These are phyloP conservation scores for Basipetospora sp. DNA, from an alignment of 2,329 filamentous ascomycete species.

Conservation along the genomic window DNA sequence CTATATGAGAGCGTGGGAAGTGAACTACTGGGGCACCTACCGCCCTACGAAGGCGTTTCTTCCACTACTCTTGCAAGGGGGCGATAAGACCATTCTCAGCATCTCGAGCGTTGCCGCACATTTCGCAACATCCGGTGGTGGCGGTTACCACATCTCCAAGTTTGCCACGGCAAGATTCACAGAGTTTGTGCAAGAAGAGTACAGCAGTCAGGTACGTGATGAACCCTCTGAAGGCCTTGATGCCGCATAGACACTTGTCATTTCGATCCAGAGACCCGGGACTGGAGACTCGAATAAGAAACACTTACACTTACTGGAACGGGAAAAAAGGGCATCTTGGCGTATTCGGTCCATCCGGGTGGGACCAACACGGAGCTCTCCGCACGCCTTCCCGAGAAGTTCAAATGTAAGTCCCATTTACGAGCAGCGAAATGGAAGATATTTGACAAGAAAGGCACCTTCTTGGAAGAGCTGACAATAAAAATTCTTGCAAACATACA, in stretches of 20 bases:
- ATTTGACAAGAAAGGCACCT: background rate
- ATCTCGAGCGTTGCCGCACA: slow-evolving; percentile 29
- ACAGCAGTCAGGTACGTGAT: slow-evolving; percentile 17
- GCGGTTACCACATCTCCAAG: slow-evolving; percentile 33
- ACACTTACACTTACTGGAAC: slow-evolving; percentile 6
- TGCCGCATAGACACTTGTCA: too few relatives aligned
- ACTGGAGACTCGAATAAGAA: too few relatives aligned
- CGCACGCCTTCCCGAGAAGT: background rate
- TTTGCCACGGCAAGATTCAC: slow-evolving; percentile 33
- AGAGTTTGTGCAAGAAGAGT: slow-evolving; percentile 32
- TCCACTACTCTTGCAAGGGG: slow-evolving; percentile 24
- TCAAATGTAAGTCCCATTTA: slow-evolving; percentile 1
- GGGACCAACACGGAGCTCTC: slow-evolving; percentile 22
- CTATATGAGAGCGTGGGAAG: slow-evolving; percentile 33
- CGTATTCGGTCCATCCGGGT: slow-evolving; percentile 26
- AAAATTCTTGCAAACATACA: background rate
- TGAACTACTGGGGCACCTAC: slow-evolving; percentile 36
- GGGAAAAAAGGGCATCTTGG: slow-evolving; percentile 21
- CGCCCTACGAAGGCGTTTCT: slow-evolving; percentile 32
- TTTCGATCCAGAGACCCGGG: too few relatives aligned
- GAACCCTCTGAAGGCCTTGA: too few relatives aligned
- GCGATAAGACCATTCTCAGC: slow-evolving; percentile 29
- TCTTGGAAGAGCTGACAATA: background rate
- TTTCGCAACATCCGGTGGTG: slow-evolving; percentile 18
- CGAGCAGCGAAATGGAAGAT: background rate